Evolutionary conservation across 129 eudicot genomes (phyloP), one percentile per base, ranked within the genome.

Genomic region (Oenanthe sinensis): DNA sequence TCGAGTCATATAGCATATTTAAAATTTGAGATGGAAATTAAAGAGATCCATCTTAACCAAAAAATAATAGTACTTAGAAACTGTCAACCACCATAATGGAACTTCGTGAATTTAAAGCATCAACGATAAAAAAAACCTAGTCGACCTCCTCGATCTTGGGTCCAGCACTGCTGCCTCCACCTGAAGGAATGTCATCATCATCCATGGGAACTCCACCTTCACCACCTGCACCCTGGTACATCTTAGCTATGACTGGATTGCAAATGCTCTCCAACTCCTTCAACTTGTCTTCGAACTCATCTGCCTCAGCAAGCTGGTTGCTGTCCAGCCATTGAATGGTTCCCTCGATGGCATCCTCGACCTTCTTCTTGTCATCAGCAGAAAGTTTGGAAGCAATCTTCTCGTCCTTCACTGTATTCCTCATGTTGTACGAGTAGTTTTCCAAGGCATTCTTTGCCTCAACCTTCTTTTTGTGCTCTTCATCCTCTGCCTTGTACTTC

Each of bases 381-480:
- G 86, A 45, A 3, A 83, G 75, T 65, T 79, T 83, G 28, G 82
- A 75, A 1, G 80, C 71, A 43, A 79, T 81, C 81, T 83, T 83
- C 28, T 83, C 86, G 8, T 83, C 83, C 73, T 79, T 83, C 22
- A 83, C 73, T 37, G 86, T 83, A 48, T 83, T 83, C 78, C 86
- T 79, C 86, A 83, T 83, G 79, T 79, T 79, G 78, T 83, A 83
- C 0, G 86, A 44, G 48, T 83, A 83, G 46, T 83, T 83, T 69
- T 83, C 86, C 81, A 83, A 79, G 12, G 86, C 77, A 63, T 83
- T 83, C 69, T 83, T 83, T 15, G 86, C 86, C 62, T 83, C 85
- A 0, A 82, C 85, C 77, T 82, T 82, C 85, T 82, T 82, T 71
- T 82, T 82, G 77, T 82, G 85, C 71, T 82, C 82, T 28, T 82